Percentiles rank a stretch among this genome's conserved stretches.
These are phyloP conservation scores for Chytriomyces sp. DNA, from an alignment of 192 early-diverging fungal genomes.

Conservation along the genomic window DNA sequence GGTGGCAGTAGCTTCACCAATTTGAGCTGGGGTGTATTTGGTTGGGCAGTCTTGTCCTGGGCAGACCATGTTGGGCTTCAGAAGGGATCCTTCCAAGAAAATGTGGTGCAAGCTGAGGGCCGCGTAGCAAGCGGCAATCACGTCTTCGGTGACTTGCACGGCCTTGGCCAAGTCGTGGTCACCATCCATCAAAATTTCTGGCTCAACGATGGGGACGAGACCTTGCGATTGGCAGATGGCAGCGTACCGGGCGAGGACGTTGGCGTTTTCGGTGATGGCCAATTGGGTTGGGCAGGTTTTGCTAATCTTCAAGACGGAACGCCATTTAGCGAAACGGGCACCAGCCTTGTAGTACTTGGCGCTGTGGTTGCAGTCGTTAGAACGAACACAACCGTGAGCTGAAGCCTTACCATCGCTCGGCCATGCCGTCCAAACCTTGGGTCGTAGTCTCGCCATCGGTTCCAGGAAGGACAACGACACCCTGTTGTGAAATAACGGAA, in stretches of 20 bases:
- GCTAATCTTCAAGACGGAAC: slow-evolving; percentile 51
- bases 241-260: slow-evolving; percentile 53
- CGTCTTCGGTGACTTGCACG: slow-evolving; percentile 46
- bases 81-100: slow-evolving; percentile 51
- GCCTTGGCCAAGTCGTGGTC: slow-evolving; percentile 50
- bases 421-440: slow-evolving; percentile 50
- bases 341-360: slow-evolving; percentile 51
- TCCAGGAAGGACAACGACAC: slow-evolving; percentile 48
- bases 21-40: slow-evolving; percentile 49
- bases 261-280: slow-evolving; percentile 50
- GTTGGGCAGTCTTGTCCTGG: slow-evolving; percentile 48
- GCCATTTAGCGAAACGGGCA: slow-evolving; percentile 56
- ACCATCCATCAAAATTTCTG: slow-evolving; percentile 56
- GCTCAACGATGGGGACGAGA: slow-evolving; percentile 56
- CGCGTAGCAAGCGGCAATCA: slow-evolving; percentile 48
- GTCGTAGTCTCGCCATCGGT: slow-evolving; percentile 53
- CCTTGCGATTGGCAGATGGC: slow-evolving; percentile 48
- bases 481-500: slow-evolving; percentile 1
- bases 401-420: slow-evolving; percentile 31
- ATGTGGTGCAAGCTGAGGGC: slow-evolving; percentile 48
- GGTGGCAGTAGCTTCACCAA: slow-evolving; percentile 46
- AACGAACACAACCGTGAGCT: neutral
- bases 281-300: slow-evolving; percentile 37
- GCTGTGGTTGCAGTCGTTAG: neutral
- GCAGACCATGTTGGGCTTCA: slow-evolving; percentile 57